A percentile compares a stretch with the other conserved stretches of the same genome.
These are phyloP conservation scores for Citrus hindsii DNA, from an alignment of 345 rosid species.

Conservation along the genomic window DNA sequence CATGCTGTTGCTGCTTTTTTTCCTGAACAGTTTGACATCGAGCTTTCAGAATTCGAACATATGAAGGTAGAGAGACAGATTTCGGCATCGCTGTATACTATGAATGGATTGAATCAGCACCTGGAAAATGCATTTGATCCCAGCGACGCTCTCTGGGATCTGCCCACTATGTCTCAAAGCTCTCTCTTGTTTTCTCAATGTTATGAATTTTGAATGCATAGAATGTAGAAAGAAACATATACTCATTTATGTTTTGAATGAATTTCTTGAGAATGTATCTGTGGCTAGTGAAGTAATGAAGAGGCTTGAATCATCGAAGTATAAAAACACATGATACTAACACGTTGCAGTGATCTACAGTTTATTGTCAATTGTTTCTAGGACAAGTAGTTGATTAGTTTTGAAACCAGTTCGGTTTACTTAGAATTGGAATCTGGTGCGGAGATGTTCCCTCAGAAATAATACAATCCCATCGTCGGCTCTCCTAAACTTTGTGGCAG, in stretches of 20 bases:
- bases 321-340: neutral
- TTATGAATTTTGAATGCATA: neutral
- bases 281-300: neutral
- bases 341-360: neutral
- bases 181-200: constrained; percentile 16
- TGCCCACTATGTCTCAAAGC: constrained; percentile 48
- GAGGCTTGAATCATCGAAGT: neutral
- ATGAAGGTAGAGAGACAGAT: constrained; percentile 66
- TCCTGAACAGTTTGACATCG: constrained; percentile 24
- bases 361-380: neutral
- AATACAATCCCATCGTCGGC: neutral
- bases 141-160: constrained; percentile 60
- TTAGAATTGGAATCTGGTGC: neutral
- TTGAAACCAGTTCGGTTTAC: neutral
- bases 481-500: neutral
- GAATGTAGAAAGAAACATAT: neutral
- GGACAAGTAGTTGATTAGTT: neutral
- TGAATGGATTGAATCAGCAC: constrained; percentile 54
- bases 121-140: constrained; percentile 40
- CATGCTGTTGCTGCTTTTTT: neutral
- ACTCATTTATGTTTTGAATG: neutral
- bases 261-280: neutral
- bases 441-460: neutral
- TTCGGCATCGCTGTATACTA: constrained; percentile 59
- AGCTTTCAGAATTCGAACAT: constrained; percentile 30